phyloP scores from a whole-genome alignment of 2,329 filamentous ascomycete species.

The Fusarium dimerum region DNA sequence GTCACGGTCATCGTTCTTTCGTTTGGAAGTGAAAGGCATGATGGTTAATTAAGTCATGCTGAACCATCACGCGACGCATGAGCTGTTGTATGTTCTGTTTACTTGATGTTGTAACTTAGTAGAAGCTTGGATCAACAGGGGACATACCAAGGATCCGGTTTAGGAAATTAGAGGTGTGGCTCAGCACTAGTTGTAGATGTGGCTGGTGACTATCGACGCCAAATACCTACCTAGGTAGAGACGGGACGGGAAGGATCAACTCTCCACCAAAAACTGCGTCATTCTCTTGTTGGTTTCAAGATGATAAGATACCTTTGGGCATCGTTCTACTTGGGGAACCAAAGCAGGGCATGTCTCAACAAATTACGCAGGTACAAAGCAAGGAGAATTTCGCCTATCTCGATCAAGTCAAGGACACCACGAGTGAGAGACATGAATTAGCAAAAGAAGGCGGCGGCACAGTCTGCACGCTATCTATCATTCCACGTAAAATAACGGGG shows the following conservation, averaged over 20 bases:
- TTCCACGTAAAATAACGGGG: no score
- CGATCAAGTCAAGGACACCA: neutral
- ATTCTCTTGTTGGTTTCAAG: neutral
- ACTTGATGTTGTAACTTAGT: neutral
- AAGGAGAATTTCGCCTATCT: conserved; percentile 2
- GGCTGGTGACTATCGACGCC: conserved; percentile 2
- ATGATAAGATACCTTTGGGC: no score
- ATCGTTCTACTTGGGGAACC: neutral
- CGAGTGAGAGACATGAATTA: neutral
- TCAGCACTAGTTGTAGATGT: neutral
- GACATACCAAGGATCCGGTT: no score
- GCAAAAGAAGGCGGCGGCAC: no score
- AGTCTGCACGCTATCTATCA: no score
- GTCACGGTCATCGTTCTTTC: conserved; percentile 26
- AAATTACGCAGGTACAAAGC: conserved; percentile 17
- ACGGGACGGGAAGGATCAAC: neutral
- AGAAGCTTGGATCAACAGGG: no score
- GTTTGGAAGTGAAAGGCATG: conserved; percentile 32
- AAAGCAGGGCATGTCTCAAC: conserved; percentile 9
- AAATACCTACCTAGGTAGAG: no score
- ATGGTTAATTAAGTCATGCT: neutral
- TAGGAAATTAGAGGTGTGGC: neutral
- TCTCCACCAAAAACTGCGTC: neutral
- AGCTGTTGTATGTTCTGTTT: neutral
- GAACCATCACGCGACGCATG: conserved; percentile 13